phyloP scores from a whole-genome alignment of 1,284 basidiomycete species.

The Marasmius tenuissimus region DNA sequence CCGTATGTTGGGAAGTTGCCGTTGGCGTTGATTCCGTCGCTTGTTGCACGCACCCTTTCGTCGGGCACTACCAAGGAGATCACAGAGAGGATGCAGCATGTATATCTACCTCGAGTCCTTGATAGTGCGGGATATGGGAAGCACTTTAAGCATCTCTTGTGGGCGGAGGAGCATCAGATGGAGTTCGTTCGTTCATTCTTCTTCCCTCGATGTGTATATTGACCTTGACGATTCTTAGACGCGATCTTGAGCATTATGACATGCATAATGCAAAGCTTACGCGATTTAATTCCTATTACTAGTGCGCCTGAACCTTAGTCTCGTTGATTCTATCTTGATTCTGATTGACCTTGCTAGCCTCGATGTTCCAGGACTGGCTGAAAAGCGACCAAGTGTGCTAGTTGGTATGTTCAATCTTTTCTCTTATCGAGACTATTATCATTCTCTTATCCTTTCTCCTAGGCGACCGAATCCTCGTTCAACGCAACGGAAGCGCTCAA shows the following conservation, averaged over 20 bases:
- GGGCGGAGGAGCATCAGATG: slow-evolving; percentile 59
- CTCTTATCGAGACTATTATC: neutral
- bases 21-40: slow-evolving; percentile 34
- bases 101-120: slow-evolving; percentile 40
- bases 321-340: neutral
- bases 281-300: slow-evolving; percentile 31
- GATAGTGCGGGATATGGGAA: slow-evolving; percentile 41
- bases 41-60: slow-evolving; percentile 30
- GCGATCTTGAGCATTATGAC: slow-evolving; percentile 59
- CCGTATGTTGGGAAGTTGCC: slow-evolving; percentile 38
- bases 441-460: neutral
- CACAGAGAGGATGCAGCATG: slow-evolving; percentile 23
- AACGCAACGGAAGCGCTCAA: slow-evolving; percentile 31
- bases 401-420: slow-evolving; percentile 39
- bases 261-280: slow-evolving; percentile 34
- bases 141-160: slow-evolving; percentile 52
- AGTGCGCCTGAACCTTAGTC: slow-evolving; percentile 33
- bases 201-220: neutral
- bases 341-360: slow-evolving; percentile 35
- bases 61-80: slow-evolving; percentile 24
- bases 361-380: slow-evolving; percentile 59
- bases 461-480: slow-evolving; percentile 59
- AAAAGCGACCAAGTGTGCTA: slow-evolving; percentile 64
- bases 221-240: slow-evolving; percentile 28
- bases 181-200: slow-evolving; percentile 36